These are phyloP conservation scores for Suillus decipiens DNA, from an alignment of 768 basidiomycete genomes.

Conservation along the genomic window DNA sequence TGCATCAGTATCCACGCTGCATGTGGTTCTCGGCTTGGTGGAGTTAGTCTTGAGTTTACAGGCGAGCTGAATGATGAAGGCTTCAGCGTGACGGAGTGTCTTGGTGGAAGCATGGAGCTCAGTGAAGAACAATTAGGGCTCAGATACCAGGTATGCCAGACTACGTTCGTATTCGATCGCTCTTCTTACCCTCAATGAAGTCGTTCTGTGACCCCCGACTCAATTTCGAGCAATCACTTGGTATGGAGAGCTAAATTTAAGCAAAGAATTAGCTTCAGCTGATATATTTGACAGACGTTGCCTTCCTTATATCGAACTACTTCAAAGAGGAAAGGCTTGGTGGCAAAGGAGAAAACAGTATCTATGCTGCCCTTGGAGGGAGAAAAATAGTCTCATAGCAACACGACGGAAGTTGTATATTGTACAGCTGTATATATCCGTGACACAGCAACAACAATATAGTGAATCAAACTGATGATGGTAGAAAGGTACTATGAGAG, in stretches of 20 bases:
- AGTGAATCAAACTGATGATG: no score
- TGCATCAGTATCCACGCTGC: conserved; percentile 80
- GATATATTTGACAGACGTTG: conserved; percentile 57
- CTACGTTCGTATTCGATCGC: background rate
- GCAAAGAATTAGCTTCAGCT: conserved; percentile 1
- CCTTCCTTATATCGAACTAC: conserved; percentile 82
- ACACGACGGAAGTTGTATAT: conserved; percentile 21
- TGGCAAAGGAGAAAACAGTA: conserved; percentile 20
- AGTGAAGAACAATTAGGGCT: conserved; percentile 87
- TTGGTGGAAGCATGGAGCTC: conserved; percentile 95
- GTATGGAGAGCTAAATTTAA: conserved; percentile 43
- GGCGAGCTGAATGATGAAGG: conserved; percentile 90
- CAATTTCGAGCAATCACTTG: conserved; percentile 94
- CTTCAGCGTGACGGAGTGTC: conserved; percentile 93
- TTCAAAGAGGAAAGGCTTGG: conserved; percentile 68
- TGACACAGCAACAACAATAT: background rate
- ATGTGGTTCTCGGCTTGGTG: conserved; percentile 74
- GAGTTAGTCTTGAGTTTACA: conserved; percentile 89
- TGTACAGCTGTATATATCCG: conserved; percentile 15
- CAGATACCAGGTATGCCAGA: conserved; percentile 72
- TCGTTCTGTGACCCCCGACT: conserved; percentile 93
- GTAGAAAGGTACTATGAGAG: conserved; percentile 55
- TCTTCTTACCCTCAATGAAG: conserved; percentile 34
- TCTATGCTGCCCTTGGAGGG: conserved; percentile 34
- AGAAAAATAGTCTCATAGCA: conserved; percentile 3